Base-by-base conservation (phyloP, 2,329 filamentous ascomycete species). In the Penicillium digitatum region DNA sequence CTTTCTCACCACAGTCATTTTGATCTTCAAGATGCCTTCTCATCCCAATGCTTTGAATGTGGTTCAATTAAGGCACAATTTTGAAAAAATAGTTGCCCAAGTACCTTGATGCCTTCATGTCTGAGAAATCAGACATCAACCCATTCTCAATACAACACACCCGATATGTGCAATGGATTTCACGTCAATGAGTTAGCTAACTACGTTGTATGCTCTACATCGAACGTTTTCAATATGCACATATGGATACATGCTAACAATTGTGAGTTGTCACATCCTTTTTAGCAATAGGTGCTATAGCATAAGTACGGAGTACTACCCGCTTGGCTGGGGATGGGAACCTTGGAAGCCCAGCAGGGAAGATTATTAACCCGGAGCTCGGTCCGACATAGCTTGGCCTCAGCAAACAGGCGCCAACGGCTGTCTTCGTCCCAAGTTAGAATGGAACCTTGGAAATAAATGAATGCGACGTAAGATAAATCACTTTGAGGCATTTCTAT, bases 391-490 rank as follows among this genome's bases (percentile, higher is more conserved):
- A 18, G 4, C n/a, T 14, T 20, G 6, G 37, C 48, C 48, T 50
- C 9, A 31, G 27, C 20, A 39, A 45, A 16, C n/a, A 43, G 31
- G 43, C 29, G 14, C 2, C 11, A 11, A 48, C 27, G 18, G 16
- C 37, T 50, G 43, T 52, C 45, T 62, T 61, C 63, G 61, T 64
- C 64, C 64, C 60, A 40, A 40, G 12, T 18, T 16, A 31, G 50
- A 32, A 34, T 31, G 48, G 39, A 26, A 42, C 39, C 39, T 39
- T 39, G 20, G 38, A 26, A 26, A n/a, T n/a, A 44, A 47, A 42
- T 48, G 46, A 43, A 58, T 62, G 40, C 57, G 54, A 62, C 59
- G 48, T 60, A 47, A 52, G 35, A 52, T 44, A 50, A 50, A 44
- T 22, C 12, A 24, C 20, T 31, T 31, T 27, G 27, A 29, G 27